Evolutionary conservation across 345 rosid genomes (phyloP), one percentile per base, ranked within the genome.

Genomic region (Luvunga scandens): DNA sequence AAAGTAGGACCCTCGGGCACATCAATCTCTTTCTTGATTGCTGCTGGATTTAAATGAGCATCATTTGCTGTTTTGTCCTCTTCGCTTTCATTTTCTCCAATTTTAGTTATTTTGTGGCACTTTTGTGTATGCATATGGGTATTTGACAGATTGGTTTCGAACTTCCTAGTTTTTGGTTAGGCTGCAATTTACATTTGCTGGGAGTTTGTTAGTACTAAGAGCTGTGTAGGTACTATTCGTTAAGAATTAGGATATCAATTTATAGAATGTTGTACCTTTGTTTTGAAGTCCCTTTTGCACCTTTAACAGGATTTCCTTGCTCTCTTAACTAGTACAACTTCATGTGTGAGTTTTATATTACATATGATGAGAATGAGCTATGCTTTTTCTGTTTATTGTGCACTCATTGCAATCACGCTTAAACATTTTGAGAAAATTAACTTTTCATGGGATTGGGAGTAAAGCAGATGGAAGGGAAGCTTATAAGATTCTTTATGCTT

Each of bases 401-500:
- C 76, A 69, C 62, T 71, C 9, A 27, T 45, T 64, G 31, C 48
- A 12, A 10, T 76, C 38, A n/a, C 21, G 34, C 31, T n/a, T 63
- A 19, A 96, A n/a, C n/a, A n/a, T n/a, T n/a, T n/a, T n/a, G n/a
- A n/a, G n/a, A n/a, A n/a, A n/a, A n/a, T n/a, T n/a, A n/a, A n/a
- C n/a, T n/a, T n/a, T n/a, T n/a, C n/a, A n/a, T n/a, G n/a, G 99
- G 88, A 94, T 96, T 81, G 82, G 61, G 66, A 84, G 92, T 60
- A 97, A 96, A 85, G 82, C 76, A 69, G 98, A 96, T 86, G 98
- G 98, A 24, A 86, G 88, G 78, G 91, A 90, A 86, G 99, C 97
- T 81, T 96, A 98, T 80, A 91, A 90, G 66, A 84, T 81, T 81
- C 95, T 96, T 88, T 98, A 96, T 83, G 91, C 91, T 80, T 93